These are phyloP conservation scores for Colletotrichum eremochloae DNA, from an alignment of 2,329 filamentous ascomycete genomes.

Conservation along the genomic window DNA sequence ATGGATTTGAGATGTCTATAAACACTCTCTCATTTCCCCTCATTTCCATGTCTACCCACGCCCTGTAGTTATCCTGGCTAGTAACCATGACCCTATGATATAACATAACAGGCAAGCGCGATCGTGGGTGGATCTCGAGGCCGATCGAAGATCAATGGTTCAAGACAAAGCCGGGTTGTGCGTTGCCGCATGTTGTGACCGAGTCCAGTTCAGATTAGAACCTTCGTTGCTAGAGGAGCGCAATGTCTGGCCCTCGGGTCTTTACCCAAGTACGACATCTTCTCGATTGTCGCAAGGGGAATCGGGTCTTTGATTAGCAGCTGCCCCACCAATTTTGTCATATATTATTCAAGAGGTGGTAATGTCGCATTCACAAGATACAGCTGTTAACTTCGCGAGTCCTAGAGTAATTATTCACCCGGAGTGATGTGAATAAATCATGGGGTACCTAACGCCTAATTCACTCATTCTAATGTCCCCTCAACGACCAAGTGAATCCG, in stretches of 20 bases:
- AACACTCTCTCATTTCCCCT: conserved; percentile 48
- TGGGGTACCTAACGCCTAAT: background rate
- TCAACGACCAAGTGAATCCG: background rate
- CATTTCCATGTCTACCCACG: conserved; percentile 59
- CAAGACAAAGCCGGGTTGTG: conserved; percentile 56
- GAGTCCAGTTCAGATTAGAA: conserved; percentile 69
- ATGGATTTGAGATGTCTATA: conserved; percentile 62
- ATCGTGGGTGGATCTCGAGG: conserved; percentile 24
- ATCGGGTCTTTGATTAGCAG: conserved; percentile 66
- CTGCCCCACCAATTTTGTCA: conserved; percentile 52
- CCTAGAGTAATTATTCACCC: background rate
- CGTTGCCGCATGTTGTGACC: conserved; percentile 57
- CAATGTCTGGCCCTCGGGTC: conserved; percentile 74
- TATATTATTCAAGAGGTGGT: background rate
- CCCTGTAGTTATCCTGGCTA: conserved; percentile 59
- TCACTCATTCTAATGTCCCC: background rate
- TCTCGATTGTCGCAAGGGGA: conserved; percentile 67
- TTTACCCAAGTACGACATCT: conserved; percentile 64
- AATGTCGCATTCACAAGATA: fast-evolving
- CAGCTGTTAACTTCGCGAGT: background rate
- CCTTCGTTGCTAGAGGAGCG: conserved; percentile 67
- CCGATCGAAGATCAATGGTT: conserved; percentile 58
- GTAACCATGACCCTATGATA: conserved; percentile 60
- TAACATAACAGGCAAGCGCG: conserved; percentile 59
- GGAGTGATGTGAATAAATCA: background rate